Evolutionary conservation across 2,329 filamentous ascomycete species (phyloP), one percentile per base, ranked within the genome.

Genomic region (Neonectria faginata): DNA sequence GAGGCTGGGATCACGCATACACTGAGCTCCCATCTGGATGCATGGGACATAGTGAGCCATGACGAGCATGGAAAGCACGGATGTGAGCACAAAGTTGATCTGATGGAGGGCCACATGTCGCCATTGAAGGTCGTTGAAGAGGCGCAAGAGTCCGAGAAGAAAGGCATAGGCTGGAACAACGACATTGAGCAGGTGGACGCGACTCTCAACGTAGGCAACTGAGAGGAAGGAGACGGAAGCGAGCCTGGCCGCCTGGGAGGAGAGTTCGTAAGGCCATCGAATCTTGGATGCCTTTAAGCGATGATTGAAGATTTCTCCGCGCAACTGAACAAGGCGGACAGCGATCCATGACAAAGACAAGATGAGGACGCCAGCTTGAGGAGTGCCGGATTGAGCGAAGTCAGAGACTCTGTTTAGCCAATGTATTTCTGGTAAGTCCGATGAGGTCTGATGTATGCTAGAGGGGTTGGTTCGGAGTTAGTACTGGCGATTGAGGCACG

Each of bases 41-140:
- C 82, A 85, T 0, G 83, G 82, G 8, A 85, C 75, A 39, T 81
- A 76, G 53, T 81, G 78, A 36, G 76, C 79, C 22, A 75, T 66
- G 16, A 73, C 59, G 8, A 83, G 69, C 25, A 84, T 66, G 33
- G 79, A 53, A 25, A 84, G 68, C 58, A 78, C 71, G 45, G 74
- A 69, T n/a, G 74, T 71, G 51, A 82, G 75, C 44, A 82, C 77
- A 62, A 82, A 78, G 73, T 86, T 86, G 73, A 83, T 76, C 69
- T 86, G 84, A 62, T 84, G 81, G 48, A 86, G 75, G 14, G 80
- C 78, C 54, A 79, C 74, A 70, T 80, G 82, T 20, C 82, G 80
- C 82, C 83, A 85, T 67, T 77, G 74, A 57, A 80, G 64, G 62
- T 82, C 75, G 62, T 79, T 73, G 59, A 77, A 64, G 45, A 84